These are phyloP conservation scores for Microsporum canis DNA, from an alignment of 2,329 filamentous ascomycete species.

Conservation along the genomic window DNA sequence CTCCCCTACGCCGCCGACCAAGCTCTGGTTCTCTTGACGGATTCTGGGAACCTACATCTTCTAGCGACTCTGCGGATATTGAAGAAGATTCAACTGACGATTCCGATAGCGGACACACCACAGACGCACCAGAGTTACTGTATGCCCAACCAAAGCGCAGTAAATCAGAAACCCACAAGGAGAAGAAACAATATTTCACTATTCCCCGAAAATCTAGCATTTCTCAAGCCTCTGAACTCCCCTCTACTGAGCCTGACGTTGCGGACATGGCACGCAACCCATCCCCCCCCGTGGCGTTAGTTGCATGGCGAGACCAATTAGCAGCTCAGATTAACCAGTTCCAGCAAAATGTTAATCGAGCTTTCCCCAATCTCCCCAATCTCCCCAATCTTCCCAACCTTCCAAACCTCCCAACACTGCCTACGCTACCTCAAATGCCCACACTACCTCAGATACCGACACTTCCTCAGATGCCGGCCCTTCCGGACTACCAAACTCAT, in stretches of 20 bases:
- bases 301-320: slow-evolving; percentile 62
- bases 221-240: slow-evolving; percentile 12
- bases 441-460: slow-evolving; percentile 19
- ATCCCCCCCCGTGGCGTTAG: slow-evolving; percentile 52
- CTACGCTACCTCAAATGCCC: slow-evolving; percentile 40
- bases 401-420: background rate
- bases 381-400: background rate
- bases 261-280: slow-evolving; percentile 25
- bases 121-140: slow-evolving; percentile 17
- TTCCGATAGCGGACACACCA: slow-evolving; percentile 22
- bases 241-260: slow-evolving; percentile 20
- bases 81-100: slow-evolving; percentile 24
- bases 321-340: slow-evolving; percentile 64
- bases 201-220: slow-evolving; percentile 14
- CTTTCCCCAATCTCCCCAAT: slow-evolving; percentile 51
- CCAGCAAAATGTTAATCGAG: slow-evolving; percentile 57
- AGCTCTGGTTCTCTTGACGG: slow-evolving; percentile 58
- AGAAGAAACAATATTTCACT: slow-evolving; percentile 13
- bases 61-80: slow-evolving; percentile 36
- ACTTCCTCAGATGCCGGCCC: slow-evolving; percentile 43
- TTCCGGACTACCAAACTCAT: slow-evolving; percentile 63
- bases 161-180: slow-evolving; percentile 2
- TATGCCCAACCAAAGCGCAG: slow-evolving; percentile 16
- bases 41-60: slow-evolving; percentile 49
- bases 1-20: slow-evolving; percentile 31